Evolutionary conservation across 345 rosid genomes (phyloP), one percentile per base, ranked within the genome.

Genomic region (Heritiera fomes): DNA sequence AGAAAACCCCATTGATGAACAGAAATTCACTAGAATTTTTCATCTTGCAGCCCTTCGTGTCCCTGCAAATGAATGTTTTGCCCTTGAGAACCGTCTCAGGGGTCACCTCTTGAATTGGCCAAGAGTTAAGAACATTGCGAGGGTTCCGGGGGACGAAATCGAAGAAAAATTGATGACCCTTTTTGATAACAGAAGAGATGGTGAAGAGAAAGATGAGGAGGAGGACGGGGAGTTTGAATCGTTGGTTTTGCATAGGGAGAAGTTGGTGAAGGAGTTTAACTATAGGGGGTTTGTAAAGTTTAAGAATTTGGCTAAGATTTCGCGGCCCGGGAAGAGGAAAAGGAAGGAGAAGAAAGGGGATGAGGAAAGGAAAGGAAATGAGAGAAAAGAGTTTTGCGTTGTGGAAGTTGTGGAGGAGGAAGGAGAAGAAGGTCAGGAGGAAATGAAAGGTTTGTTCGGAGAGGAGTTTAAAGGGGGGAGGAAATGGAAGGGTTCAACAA

Each of bases 401-500:
- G 92, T 92, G 82, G 93, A 95, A 83, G 94, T 91, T 41, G 80
- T 89, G 53, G 92, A 88, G 70, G 86, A 81, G 73, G 79, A 72
- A 20, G 58, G 58, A 53, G 87, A 80, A 66, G 85, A 18, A 14
- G 75, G 18, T 32, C 84, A 78, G 0, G 90, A 87, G 23, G 91
- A 88, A 68, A 88, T 91, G 85, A 90, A 82, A 47, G 90, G 93
- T 23, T 87, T 95, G 75, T 69, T 95, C 0, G 98, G 97, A 79
- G 88, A 90, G 75, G 96, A 84, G 18, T 93, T 88, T 76, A 84
- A 79, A 79, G 88, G 89, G 66, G 83, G 88, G 77, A 83, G 79
- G 82, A 87, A 80, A 79, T 95, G 98, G 98, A 91, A 81, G 50
- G 95, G 97, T 23, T 85, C 98, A 2, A 95, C 98, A 45, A 92